A percentile compares a stretch with the other conserved stretches of the same genome.
phyloP scores from a whole-genome alignment of 2,329 filamentous ascomycete genomes.

The Colletotrichum tropicicola region DNA sequence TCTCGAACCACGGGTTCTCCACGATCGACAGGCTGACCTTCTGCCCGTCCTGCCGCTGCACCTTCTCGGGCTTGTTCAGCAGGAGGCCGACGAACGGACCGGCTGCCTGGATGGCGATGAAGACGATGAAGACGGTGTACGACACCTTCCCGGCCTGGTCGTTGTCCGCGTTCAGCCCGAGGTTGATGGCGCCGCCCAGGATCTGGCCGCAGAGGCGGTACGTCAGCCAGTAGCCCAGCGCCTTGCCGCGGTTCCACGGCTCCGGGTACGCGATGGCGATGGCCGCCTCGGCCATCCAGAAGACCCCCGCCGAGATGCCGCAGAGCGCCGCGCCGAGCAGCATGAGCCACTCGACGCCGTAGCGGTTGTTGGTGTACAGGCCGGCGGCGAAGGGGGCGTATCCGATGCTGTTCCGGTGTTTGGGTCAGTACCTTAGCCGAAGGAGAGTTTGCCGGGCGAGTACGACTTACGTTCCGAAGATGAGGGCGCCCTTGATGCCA shows the following conservation, averaged over 20 bases:
- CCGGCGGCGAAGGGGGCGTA: conserved; percentile 78
- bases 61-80: conserved; percentile 67
- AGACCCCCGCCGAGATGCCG: conserved; percentile 75
- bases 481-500: conserved; percentile 75
- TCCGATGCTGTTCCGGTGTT: conserved; percentile 56
- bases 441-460: no score
- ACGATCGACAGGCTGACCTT: conserved; percentile 68
- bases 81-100: conserved; percentile 73
- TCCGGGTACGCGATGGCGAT: conserved; percentile 79
- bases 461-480: conserved; percentile 72
- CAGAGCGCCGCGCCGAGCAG: conserved; percentile 75
- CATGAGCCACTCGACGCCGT: conserved; percentile 73
- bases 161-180: conserved; percentile 69
- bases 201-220: conserved; percentile 71
- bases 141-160: conserved; percentile 71
- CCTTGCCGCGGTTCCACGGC: conserved; percentile 71
- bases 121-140: conserved; percentile 74
- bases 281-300: conserved; percentile 80
- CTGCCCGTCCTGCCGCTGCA: conserved; percentile 72
- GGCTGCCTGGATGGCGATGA: conserved; percentile 74
- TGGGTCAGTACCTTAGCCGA: no score
- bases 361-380: conserved; percentile 77
- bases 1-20: conserved; percentile 64
- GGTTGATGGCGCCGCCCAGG: conserved; percentile 75
- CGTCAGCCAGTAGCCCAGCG: conserved; percentile 74